phyloP scores from a whole-genome alignment of 2,329 filamentous ascomycete genomes.

The Leptographium procerum region DNA sequence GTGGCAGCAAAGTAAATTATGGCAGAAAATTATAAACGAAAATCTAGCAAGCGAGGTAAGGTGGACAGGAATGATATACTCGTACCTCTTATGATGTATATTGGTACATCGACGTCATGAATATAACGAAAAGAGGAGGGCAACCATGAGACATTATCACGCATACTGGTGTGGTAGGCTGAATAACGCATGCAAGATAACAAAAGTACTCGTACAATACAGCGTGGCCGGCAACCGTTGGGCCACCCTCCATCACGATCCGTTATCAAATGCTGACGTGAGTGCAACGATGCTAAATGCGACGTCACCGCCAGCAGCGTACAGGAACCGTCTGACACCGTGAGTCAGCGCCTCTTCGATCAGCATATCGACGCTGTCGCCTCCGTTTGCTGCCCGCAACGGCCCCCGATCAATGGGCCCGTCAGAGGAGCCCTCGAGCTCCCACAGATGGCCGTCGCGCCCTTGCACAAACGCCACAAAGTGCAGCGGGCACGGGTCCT shows the following conservation, averaged over 20 bases:
- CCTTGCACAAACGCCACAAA: conserved; percentile 73
- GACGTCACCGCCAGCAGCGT: neutral
- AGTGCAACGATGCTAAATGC: neutral
- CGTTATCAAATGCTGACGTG: neutral
- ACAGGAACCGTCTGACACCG: neutral
- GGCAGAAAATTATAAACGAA: neutral
- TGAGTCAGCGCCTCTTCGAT: neutral
- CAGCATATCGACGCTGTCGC: neutral
- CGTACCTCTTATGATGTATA: too few relatives aligned
- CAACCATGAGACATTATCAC: too few relatives aligned
- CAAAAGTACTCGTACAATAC: neutral
- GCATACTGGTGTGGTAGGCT: too few relatives aligned
- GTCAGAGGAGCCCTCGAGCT: conserved; percentile 64
- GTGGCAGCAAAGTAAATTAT: neutral
- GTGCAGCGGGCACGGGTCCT: conserved; percentile 50
- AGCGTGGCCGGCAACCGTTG: neutral
- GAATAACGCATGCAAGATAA: neutral
- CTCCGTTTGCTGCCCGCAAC: conserved; percentile 19
- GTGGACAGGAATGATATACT: too few relatives aligned
- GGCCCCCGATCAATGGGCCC: conserved; percentile 58
- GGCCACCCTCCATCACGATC: neutral
- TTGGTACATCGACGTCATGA: too few relatives aligned
- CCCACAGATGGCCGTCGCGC: conserved; percentile 56
- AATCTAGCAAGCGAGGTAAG: neutral
- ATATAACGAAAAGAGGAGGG: too few relatives aligned